A percentile compares a stretch with the other conserved stretches of the same genome.
Conservation (phyloP, 441 rosid species). For the Corymbia calophylla region DNA sequence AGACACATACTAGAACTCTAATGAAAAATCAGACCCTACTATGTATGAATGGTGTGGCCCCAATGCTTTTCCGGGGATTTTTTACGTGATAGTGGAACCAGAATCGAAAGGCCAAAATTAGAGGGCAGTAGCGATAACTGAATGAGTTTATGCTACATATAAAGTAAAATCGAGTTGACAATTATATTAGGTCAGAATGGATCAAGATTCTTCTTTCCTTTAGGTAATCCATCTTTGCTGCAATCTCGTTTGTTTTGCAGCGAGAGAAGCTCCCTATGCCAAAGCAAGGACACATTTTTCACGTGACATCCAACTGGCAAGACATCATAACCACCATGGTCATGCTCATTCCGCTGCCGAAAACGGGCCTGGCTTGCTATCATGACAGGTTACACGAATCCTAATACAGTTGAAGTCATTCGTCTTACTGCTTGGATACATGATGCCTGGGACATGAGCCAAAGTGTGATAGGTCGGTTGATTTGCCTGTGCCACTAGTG, state of each 20-base stretch:
- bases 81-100: neutral
- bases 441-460: neutral
- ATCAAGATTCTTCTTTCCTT: neutral
- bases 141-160: neutral
- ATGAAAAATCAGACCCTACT: neutral
- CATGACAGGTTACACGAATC: conserved; percentile 22
- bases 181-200: neutral
- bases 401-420: neutral
- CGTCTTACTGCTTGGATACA: neutral
- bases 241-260: neutral
- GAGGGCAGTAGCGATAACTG: neutral
- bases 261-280: neutral
- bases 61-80: neutral
- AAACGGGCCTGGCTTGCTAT: conserved; percentile 78
- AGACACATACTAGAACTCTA: neutral
- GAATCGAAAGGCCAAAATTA: neutral
- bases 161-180: neutral
- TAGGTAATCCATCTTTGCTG: neutral
- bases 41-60: neutral
- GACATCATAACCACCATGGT: conserved; percentile 47
- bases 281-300: conserved; percentile 70
- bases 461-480: neutral
- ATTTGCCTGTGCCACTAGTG: neutral
- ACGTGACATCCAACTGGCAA: conserved; percentile 75
- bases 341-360: conserved; percentile 71